Evolutionary conservation across 768 basidiomycete genomes (phyloP).

Genomic region (Pulveroboletus sp.): DNA sequence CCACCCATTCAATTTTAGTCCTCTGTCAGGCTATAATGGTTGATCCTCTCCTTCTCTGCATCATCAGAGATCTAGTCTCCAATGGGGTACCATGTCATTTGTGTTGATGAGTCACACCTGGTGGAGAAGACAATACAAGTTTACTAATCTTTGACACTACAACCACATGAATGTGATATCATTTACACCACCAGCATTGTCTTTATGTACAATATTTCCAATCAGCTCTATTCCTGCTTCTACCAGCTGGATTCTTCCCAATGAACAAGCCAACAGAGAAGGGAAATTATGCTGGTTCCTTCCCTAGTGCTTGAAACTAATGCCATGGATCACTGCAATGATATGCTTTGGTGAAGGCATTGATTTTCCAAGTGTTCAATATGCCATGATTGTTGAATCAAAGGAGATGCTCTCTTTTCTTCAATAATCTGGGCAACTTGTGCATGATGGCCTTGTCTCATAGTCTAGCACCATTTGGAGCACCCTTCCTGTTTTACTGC

Average conservation of each 20-base stretch:
- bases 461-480: conserved; percentile 6
- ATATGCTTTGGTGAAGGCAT: conserved; percentile 8
- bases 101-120: too few relatives aligned
- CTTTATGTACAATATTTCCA: neutral
- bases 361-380: neutral
- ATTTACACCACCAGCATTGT: conserved; percentile 9
- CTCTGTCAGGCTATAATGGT: conserved; percentile 9
- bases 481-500: accelerated
- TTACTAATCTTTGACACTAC: too few relatives aligned
- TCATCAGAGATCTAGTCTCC: neutral
- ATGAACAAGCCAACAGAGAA: neutral
- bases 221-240: conserved; percentile 1
- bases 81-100: neutral
- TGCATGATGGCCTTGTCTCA: neutral
- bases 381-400: neutral
- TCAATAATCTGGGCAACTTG: conserved; percentile 13
- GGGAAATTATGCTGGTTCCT: conserved; percentile 1
- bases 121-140: too few relatives aligned
- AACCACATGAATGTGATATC: neutral
- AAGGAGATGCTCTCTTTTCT: conserved; percentile 9
- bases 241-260: conserved; percentile 1
- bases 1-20: neutral
- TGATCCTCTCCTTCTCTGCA: neutral
- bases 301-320: neutral
- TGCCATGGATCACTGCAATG: neutral